Base-by-base conservation (phyloP, 345 rosid genomes). In the Lumnitzera racemosa region DNA sequence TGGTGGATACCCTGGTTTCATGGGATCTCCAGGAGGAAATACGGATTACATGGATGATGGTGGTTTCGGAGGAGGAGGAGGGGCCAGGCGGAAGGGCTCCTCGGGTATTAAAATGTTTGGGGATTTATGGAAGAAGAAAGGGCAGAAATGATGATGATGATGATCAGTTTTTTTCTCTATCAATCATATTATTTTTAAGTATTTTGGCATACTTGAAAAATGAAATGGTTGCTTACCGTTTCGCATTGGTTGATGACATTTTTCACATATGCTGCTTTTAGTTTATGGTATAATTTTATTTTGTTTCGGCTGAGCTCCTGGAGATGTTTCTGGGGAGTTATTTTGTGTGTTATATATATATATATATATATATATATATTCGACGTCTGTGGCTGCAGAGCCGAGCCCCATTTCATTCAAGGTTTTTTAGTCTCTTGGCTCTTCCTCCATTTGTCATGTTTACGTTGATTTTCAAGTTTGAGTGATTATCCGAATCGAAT, bases 101-200 rank as follows among this genome's bases (percentile, higher is more conserved):
- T 88, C 94, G 3, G 88, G 94, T 53, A 87, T 83, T 41, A 89
- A 78, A 61, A 82, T 78, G 96, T 80, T 92, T 20, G 96, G 98
- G 24, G 96, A 92, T 56, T 62, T 89, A 70, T 92, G 96, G 96
- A 92, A 65, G 70, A 92, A 72, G 81, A 92, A 77, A 69, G 76
- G 81, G 55, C 88, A 85, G 58, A 89, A 87, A 68, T 92, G 75
- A 76, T 66, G 20, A 20, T 0, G 20, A 20, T 20, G 20, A 20
- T 0, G 20, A 20, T 20, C 49, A 55, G 52, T 54, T 47, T 13
- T 25, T 49, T 7, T 11, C 59, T 49, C 59, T 55, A 6, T 9
- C 11, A 4, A 4, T 36, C 43, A 36, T 0, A 6, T 36, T 36
- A 36, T 36, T 20, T 20, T 20, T 20, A 20, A 20, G 55, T 51